A percentile compares a stretch with the other conserved stretches of the same genome.
Evolutionary conservation across 2,329 filamentous ascomycete genomes (phyloP).

Genomic region (Aspergillus novoparasiticus): DNA sequence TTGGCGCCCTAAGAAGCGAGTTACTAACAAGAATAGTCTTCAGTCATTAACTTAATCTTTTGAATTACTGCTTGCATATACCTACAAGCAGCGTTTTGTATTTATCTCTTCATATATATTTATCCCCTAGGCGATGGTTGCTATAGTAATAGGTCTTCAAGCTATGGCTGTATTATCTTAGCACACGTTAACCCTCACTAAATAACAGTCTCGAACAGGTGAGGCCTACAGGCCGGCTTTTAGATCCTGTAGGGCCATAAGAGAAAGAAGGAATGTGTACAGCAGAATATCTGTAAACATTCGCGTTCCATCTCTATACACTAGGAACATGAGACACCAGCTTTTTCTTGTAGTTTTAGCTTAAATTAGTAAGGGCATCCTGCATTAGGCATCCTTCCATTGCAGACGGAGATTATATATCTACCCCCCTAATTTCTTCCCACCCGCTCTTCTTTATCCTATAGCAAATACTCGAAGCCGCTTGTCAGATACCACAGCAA

Average conservation of each 20-base stretch:
- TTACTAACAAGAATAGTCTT: background rate
- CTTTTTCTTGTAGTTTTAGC: background rate
- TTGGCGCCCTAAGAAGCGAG: background rate
- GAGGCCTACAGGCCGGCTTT: background rate
- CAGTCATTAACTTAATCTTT: background rate
- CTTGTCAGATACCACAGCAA: background rate
- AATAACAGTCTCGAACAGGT: background rate
- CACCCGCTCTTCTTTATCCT: background rate
- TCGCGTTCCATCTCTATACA: background rate
- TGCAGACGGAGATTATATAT: background rate
- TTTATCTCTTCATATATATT: background rate
- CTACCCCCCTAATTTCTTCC: background rate
- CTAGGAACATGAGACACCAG: background rate
- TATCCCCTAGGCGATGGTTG: background rate
- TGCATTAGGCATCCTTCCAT: background rate
- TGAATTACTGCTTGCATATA: background rate
- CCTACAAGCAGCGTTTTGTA: background rate
- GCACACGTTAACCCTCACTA: background rate
- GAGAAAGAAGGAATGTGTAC: background rate
- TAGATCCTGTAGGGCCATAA: background rate
- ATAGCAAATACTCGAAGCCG: background rate
- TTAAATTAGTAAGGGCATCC: background rate
- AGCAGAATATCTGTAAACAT: background rate
- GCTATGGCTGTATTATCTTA: background rate
- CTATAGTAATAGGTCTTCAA: background rate